Base-by-base conservation (phyloP, 495 filamentous ascomycete genomes). In the Chaetomium fimeti region DNA sequence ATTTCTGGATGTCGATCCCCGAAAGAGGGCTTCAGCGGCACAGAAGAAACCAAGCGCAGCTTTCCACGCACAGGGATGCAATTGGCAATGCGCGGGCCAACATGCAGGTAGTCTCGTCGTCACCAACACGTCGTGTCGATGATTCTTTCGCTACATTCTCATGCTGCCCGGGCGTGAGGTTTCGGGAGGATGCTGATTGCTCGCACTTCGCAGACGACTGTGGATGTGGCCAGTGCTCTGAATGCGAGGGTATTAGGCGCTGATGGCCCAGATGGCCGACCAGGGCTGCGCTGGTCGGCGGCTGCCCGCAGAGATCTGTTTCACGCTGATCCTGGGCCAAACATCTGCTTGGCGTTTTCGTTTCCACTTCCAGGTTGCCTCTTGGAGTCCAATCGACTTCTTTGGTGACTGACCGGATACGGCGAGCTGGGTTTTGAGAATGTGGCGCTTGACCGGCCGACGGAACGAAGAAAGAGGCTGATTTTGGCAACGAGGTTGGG, bases 251-350 rank as follows among this genome's bases (percentile, higher is more conserved):
- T 24, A n/a, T 43, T 38, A 27, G 42, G 40, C 15, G 32, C 32
- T 11, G 32, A 36, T 22, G 27, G 52, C 45, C 45, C 16, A 20
- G 45, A 20, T 20, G 45, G 16, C 20, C 8, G 45, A n/a, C 4
- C 20, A n/a, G 29, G 53, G 18, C 32, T 32, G 51, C 27, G 5
- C 12, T 12, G 55, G 5, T 42, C 8, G 38, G 42, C 13, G 20
- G 47, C 29, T n/a, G 47, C 24, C 40, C 22, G 59, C 48, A 61
- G 59, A 53, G 32, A 32, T 42, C 36, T n/a, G 59, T 61, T 61
- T 61, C 59, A 52, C 32, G 59, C 15, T 13, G 32, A 52, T 60
- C 43, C 57, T 22, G 0, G 6, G 12, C 7, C 29, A 20, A 20
- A 11, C 20, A 0, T 9, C 15, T 16, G 48, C 48, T 52, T 61